phyloP scores from a whole-genome alignment of 2,329 filamentous ascomycete species.

The Paecilomyces formosus region DNA sequence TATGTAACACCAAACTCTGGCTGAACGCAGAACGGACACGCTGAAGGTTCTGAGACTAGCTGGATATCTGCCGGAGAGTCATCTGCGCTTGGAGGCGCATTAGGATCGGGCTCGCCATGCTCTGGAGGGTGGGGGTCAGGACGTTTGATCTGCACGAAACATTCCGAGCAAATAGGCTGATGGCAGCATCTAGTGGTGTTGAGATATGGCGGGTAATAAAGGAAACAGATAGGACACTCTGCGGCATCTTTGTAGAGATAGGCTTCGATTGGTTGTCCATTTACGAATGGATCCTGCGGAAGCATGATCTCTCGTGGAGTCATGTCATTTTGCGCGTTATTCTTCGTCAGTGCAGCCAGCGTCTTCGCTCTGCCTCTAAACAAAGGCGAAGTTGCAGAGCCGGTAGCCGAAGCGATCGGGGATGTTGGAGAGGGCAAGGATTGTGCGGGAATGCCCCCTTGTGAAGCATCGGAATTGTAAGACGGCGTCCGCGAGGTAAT shows the following conservation, averaged over 20 bases:
- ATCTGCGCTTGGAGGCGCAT: slow-evolving; percentile 22
- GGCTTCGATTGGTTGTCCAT: slow-evolving; percentile 88
- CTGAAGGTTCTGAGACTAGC: slow-evolving; percentile 82
- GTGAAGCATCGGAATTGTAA: slow-evolving; percentile 65
- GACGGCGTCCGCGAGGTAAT: slow-evolving; percentile 72
- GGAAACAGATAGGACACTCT: slow-evolving; percentile 94
- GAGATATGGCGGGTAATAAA: slow-evolving; percentile 89
- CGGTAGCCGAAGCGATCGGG: slow-evolving; percentile 46
- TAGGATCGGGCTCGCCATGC: slow-evolving; percentile 49
- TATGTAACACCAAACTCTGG: slow-evolving; percentile 97
- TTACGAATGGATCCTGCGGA: slow-evolving; percentile 77
- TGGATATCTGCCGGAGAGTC: slow-evolving; percentile 39
- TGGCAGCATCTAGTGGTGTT: slow-evolving; percentile 94
- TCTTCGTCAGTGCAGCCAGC: slow-evolving; percentile 71
- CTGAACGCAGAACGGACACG: slow-evolving; percentile 91
- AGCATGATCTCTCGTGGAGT: slow-evolving; percentile 70
- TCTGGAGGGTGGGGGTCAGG: slow-evolving; percentile 86
- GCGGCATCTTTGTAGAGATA: slow-evolving; percentile 84
- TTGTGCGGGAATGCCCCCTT: slow-evolving; percentile 56
- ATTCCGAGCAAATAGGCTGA: slow-evolving; percentile 94
- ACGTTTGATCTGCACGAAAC: slow-evolving; percentile 96
- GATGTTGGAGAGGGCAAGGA: slow-evolving; percentile 53
- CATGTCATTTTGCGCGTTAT: slow-evolving; percentile 64
- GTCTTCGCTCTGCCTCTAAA: slow-evolving; percentile 86
- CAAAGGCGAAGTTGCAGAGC: slow-evolving; percentile 45